These are phyloP conservation scores for Leishmania turanica DNA, from an alignment of 208 protist genomes.

Conservation along the genomic window DNA sequence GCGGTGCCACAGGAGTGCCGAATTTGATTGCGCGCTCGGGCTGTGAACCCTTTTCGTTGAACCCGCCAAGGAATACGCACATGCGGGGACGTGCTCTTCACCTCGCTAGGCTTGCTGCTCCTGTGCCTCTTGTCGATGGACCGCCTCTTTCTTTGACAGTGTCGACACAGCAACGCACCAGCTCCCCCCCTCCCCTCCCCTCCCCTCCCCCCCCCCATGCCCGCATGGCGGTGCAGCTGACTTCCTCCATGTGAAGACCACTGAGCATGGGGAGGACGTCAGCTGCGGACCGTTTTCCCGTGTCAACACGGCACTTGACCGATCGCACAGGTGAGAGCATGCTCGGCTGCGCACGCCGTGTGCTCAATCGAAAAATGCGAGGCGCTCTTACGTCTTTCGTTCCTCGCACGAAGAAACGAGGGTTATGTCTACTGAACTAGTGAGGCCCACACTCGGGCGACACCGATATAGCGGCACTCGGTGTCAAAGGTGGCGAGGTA, in stretches of 20 bases:
- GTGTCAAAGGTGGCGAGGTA: too few relatives aligned
- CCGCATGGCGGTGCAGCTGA: too few relatives aligned
- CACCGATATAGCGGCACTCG: too few relatives aligned
- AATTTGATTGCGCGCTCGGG: background rate
- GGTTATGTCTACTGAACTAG: too few relatives aligned
- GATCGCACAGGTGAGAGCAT: background rate
- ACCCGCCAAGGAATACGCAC: background rate
- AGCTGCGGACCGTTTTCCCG: background rate
- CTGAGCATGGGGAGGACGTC: background rate
- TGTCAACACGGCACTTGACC: background rate
- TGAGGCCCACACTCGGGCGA: too few relatives aligned
- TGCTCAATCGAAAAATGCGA: too few relatives aligned
- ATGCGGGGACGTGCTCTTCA: background rate
- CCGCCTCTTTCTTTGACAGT: background rate
- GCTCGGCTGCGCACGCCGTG: too few relatives aligned
- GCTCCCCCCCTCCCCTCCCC: too few relatives aligned
- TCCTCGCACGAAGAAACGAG: too few relatives aligned
- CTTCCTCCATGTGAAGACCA: background rate
- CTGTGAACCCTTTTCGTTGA: background rate
- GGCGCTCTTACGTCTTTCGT: too few relatives aligned
- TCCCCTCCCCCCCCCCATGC: too few relatives aligned
- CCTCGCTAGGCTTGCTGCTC: background rate
- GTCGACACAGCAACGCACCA: conserved; percentile 6
- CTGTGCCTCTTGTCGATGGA: background rate
- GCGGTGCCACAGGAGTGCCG: background rate